Base-by-base conservation (phyloP, 306 rosid species). In the Cicer pinnatifidum region DNA sequence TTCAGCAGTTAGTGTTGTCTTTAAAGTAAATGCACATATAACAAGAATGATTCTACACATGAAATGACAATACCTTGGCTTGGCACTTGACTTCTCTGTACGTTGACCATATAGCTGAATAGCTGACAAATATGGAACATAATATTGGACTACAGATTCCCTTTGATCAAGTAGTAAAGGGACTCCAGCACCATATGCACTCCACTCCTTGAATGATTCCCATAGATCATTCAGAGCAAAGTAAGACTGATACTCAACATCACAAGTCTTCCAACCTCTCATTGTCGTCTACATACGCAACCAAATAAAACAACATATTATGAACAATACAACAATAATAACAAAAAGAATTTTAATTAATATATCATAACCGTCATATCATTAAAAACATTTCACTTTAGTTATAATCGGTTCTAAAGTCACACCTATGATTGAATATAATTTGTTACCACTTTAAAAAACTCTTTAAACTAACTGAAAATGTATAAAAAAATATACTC, bases 151-250 rank as follows among this genome's bases (percentile, higher is more conserved):
- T 51, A 91, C 96, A 81, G 97, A 89, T 54, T 89, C 90, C 66
- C 77, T 67, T 66, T 86, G 87, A 78, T 87, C 85, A 39, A 91
- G 92, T 37, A 94, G 38, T 74, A 89, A 78, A 45, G 96, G 98
- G 7, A 94, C 97, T 82, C 97, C 98, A 4, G 88, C 92, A 53
- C 97, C 98, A 62, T 94, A 94, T 3, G 91, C 92, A 81, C 97
- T 94, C 97, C 96, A 88, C 81, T 91, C 97, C 89, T 81, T 84
- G 37, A 91, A 89, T 1, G 98, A 82, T 72, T 91, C 96, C 96
- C 96, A 94, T 38, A 91, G 96, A 87, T 94, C 96, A 85, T 76
- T 82, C 82, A 94, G 75, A 13, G 85, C 54, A 76, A 94, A 94
- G 75, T 87, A 91, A 71, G 93, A 82, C 75, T 91, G 97, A 80